These are phyloP conservation scores for Cicer judaicum DNA, from an alignment of 306 rosid genomes.

Conservation along the genomic window DNA sequence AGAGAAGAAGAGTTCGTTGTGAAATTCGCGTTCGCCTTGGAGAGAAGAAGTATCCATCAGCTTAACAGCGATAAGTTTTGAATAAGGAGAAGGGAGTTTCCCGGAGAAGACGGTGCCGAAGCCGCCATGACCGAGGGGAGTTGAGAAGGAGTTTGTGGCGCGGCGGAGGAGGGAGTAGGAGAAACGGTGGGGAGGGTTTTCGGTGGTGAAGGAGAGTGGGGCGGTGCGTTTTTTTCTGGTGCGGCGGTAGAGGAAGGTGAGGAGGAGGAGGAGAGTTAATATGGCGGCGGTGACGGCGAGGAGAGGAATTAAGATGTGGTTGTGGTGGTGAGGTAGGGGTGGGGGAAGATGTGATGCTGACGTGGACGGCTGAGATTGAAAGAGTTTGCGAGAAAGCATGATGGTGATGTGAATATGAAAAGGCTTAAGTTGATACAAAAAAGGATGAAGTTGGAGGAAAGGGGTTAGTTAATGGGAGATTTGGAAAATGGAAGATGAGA, in stretches of 20 bases:
- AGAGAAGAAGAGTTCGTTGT: constrained; percentile 89
- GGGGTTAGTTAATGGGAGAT: not conserved
- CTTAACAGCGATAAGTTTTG: constrained; percentile 74
- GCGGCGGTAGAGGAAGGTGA: constrained; percentile 58
- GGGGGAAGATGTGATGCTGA: constrained; percentile 27
- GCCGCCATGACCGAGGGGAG: constrained; percentile 88
- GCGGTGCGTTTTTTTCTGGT: constrained; percentile 67
- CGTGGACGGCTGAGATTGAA: constrained; percentile 47
- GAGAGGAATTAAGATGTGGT: constrained; percentile 40
- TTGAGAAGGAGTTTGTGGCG: constrained; percentile 82
- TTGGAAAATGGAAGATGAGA: not conserved
- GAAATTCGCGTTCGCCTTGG: constrained; percentile 93
- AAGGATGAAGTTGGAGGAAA: not conserved
- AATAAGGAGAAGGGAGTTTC: constrained; percentile 48
- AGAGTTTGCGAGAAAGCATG: constrained; percentile 67
- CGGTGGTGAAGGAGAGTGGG: constrained; percentile 45
- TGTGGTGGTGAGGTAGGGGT: constrained; percentile 19
- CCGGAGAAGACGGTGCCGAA: constrained; percentile 89
- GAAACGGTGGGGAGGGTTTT: constrained; percentile 68
- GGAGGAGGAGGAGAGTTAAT: constrained; percentile 57
- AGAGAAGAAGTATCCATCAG: constrained; percentile 80
- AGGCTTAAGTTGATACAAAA: not conserved
- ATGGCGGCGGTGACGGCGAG: constrained; percentile 49
- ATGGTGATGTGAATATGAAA: not conserved
- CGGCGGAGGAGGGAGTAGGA: constrained; percentile 80